Base-by-base conservation (phyloP, 768 basidiomycete genomes). In the Hemileccinum rubropunctum region DNA sequence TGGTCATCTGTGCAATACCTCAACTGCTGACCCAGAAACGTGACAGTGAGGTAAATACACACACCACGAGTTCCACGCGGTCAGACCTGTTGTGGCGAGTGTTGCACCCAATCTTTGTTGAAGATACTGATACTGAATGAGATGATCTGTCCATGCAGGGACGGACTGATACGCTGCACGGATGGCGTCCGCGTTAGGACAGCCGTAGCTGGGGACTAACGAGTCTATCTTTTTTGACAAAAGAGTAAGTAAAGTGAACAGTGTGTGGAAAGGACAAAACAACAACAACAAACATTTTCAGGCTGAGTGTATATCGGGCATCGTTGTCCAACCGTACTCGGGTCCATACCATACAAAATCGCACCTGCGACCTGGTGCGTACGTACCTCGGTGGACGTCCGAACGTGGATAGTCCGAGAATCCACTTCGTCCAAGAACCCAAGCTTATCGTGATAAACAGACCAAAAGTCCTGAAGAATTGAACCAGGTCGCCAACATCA, bases 1-100 rank as follows among this genome's bases (percentile, higher is more conserved):
- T 77, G 78, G 48, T 79, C 60, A 6, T 62, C 60, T 62, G 50
- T 18, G 14, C 12, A 26, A 32, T 15, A 9, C 10, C 23, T 53
- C 28, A 23, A 18, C 26, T 34, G 4, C 9, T 17, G 17, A 3
- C 4, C 12, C 12, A 1, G 36, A 17, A 38, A 7, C 12, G 13
- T 11, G 15, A 37, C 30, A n/a, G 32, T 15, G 23, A 44, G n/a
- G 23, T 2, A 26, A 32, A 33, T 20, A 63, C 73, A 41, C 43
- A 76, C 78, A 78, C 78, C 77, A 79, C 3, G 68, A 66, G n/a
- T 68, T 56, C 78, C 78, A 79, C 5, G 61, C 72, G 7, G 57
- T 54, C 43, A 74, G 48, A 3, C 67, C 73, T 2, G 64, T 60
- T 1, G 76, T 78, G 14, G 77, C 77, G 17, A 76, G 62, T 11